Evolutionary conservation across 129 eudicot genomes (phyloP), one percentile per base, ranked within the genome.

Genomic region (Glebionis coronaria): DNA sequence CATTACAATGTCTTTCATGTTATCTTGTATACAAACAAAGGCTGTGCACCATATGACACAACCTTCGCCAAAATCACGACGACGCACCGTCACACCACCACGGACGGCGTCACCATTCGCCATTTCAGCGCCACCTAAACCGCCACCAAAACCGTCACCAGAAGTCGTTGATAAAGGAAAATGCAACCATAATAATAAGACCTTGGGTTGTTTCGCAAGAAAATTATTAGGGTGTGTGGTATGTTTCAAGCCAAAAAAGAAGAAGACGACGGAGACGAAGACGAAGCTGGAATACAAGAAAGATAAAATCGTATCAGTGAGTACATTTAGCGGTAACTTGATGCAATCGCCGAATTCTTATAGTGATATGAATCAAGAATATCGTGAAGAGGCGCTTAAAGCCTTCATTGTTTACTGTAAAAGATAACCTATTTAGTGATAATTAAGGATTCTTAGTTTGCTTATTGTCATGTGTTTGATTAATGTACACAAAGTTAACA

Each of bases 401-500:
- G 67, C 84, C 6, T 75, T 68, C 55, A 80, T 80, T 53, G 59
- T 46, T 62, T 76, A 71, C 45, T 76, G 84, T 67, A 80, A 80
- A 51, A 20, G 42, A 5, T 7, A 29, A 5, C 38, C 0, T 29
- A 6, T 35, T 35, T 6, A 6, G 42, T 35, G 42, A 35, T 8
- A 31, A 1, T 35, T 35, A 35, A 35, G 9, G 42, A 35, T 35
- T 35, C 7, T 35, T 35, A 35, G 6, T 35, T 35, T 35, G 10
- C 0, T 55, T 15, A 51, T 42, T 42, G 29, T 9, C 15, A 29
- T 70, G 14, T 16, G 54, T 49, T 49, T 49, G 19, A 35, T 35
- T 35, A 35, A 35, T 35, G 1, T 35, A 29, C 38, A 29, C 10
- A 5, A 9, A 35, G 7, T 35, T 35, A 35, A 35, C 10, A 29